Percentiles rank a stretch among this genome's conserved stretches.
Conservation (phyloP, 2,329 filamentous ascomycete genomes). For the Colletotrichum scovillei region DNA sequence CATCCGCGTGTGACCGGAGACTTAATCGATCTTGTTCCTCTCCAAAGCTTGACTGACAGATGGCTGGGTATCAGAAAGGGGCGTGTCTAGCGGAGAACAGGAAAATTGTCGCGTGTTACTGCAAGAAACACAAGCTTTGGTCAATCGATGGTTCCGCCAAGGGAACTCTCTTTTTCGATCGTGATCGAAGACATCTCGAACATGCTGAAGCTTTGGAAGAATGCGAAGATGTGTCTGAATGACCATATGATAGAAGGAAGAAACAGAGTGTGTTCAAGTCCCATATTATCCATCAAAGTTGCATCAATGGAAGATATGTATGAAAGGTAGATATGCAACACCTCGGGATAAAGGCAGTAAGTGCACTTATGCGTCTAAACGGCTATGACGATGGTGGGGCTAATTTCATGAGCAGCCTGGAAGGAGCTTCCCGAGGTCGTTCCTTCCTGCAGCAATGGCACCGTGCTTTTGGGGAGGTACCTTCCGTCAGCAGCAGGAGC, state of each 20-base stretch:
- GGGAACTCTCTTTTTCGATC: too few relatives aligned
- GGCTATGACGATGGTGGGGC: not conserved
- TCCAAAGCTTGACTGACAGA: not conserved
- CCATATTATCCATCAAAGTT: not conserved
- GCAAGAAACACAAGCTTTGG: not conserved
- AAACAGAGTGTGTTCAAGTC: not conserved
- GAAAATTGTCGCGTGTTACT: not conserved
- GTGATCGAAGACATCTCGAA: too few relatives aligned
- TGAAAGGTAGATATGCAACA: too few relatives aligned
- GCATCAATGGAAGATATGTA: not conserved
- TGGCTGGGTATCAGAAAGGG: not conserved
- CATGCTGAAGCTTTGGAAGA: too few relatives aligned
- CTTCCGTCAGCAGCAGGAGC: not conserved
- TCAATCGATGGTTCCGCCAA: not conserved
- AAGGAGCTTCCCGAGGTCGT: not conserved
- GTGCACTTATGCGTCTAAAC: not conserved
- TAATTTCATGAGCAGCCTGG: not conserved
- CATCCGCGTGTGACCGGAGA: not conserved
- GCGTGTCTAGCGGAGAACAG: not conserved
- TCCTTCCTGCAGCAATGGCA: not conserved
- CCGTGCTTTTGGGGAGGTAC: not conserved
- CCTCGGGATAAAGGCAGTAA: not conserved
- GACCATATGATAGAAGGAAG: not conserved
- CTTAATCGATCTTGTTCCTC: not conserved
- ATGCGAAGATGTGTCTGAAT: not conserved